Base-by-base conservation (phyloP, 805 yeast species). In the Jamesozyma jinghongensis region DNA sequence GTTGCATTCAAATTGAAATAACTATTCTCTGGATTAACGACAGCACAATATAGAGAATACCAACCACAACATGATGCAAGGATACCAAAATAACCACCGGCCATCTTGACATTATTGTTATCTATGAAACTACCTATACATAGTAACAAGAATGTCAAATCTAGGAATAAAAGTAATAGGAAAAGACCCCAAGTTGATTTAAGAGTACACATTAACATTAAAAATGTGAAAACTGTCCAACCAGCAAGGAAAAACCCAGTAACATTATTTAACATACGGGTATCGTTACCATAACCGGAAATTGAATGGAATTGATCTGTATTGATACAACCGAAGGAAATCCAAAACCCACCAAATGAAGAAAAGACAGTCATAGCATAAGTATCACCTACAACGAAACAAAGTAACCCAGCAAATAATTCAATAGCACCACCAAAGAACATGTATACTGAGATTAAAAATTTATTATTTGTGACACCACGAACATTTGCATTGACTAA, bases 371-470 rank as follows among this genome's bases (percentile, higher is more conserved):
- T 71, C 50, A 80, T 84, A 62, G 85, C 85, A 64, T 79, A 81
- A 18, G 86, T 80, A 62, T 80, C 81, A 51, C 82, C 87, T 32
- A 75, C 68, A n/a, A 80, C 77, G 62, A 81, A 70, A 61, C 83
- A 85, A 73, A 83, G 75, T 69, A 81, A 69, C 42, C 87, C 88
- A 5, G 88, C 85, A 44, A 80, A 63, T 42, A 79, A 63, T 61
- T 81, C 87, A 43, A 81, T 72, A 18, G 76, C 67, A 30, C 88
- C 90, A 42, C 87, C 90, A 56, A 80, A 79, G 59, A 81, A 79
- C 52, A 76, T 67, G 16, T 84, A 82, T 47, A 73, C 65, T 34
- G 84, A 81, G 40, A 81, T 77, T 31, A 81, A 77, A 38, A 81
- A 63, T 44, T 76, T 74, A 28, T 75, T 73, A 34, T 74, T 71